These are phyloP conservation scores for Phytophthora macrochlamydospora DNA, from an alignment of 352 stramenopile genomes.

Conservation along the genomic window DNA sequence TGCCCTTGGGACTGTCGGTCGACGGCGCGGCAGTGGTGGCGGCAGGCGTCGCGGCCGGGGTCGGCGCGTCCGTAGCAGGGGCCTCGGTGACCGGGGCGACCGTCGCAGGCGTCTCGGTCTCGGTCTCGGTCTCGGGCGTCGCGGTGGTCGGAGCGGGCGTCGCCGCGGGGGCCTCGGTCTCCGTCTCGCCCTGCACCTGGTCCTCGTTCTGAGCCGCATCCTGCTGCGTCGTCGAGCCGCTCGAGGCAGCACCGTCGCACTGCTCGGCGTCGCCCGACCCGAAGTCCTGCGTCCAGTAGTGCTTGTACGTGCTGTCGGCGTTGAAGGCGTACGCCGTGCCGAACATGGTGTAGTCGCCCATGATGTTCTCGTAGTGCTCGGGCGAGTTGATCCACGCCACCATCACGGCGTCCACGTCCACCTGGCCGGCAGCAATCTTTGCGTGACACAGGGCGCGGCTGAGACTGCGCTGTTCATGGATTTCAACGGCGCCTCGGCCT, in stretches of 20 bases:
- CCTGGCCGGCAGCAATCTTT: constrained; percentile 12
- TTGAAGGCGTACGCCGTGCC: constrained; percentile 39
- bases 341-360: constrained; percentile 49
- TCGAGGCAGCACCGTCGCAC: constrained; percentile 19
- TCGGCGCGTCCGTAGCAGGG: constrained; percentile 1
- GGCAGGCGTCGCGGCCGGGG: constrained; percentile 2
- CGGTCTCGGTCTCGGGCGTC: neutral
- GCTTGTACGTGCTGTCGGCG: constrained; percentile 28
- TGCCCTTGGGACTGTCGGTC: constrained; percentile 15
- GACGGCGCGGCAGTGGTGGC: constrained; percentile 1
- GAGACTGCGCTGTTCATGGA: constrained; percentile 48
- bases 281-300: constrained; percentile 77
- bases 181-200: constrained; percentile 17
- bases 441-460: constrained; percentile 16
- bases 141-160: constrained; percentile 2
- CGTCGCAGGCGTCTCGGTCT: neutral
- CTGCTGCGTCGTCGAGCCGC: constrained; percentile 15
- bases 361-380: constrained; percentile 42
- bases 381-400: constrained; percentile 46
- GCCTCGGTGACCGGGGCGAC: constrained; percentile 17
- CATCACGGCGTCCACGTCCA: constrained; percentile 41
- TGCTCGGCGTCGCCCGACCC: constrained; percentile 33
- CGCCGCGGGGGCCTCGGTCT: constrained; percentile 3
- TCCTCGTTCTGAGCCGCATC: constrained; percentile 23
- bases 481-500: constrained; percentile 38